Evolutionary conservation across 179 eudicot genomes (phyloP).

Genomic region (Corrigiola litoralis): DNA sequence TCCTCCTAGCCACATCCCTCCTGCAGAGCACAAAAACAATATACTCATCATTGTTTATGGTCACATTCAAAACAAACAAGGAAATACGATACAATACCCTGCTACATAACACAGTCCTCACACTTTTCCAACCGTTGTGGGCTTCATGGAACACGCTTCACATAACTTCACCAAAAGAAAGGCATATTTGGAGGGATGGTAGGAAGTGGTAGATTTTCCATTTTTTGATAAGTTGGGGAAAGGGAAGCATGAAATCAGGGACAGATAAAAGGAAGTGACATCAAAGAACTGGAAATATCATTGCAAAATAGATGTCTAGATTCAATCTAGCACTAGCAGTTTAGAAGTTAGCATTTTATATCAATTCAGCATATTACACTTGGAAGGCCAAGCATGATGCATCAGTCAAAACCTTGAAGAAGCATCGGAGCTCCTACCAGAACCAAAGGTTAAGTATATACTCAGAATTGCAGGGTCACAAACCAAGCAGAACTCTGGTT

Average conservation of each 20-base stretch:
- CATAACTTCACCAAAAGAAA: too few relatives aligned
- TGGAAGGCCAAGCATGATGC: not conserved
- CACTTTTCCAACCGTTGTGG: too few relatives aligned
- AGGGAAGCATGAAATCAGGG: not conserved
- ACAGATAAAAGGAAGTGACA: not conserved
- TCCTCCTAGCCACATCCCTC: slow-evolving; percentile 38
- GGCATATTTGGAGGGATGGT: too few relatives aligned
- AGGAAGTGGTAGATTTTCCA: too few relatives aligned
- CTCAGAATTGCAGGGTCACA: not conserved
- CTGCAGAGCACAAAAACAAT: slow-evolving; percentile 24
- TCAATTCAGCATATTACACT: not conserved
- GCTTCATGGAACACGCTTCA: too few relatives aligned
- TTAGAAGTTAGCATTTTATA: not conserved
- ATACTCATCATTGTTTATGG: too few relatives aligned
- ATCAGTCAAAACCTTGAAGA: not conserved
- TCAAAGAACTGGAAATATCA: not conserved
- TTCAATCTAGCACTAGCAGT: not conserved
- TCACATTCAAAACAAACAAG: too few relatives aligned
- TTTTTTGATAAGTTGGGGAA: not conserved
- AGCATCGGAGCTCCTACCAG: not conserved
- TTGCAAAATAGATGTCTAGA: not conserved
- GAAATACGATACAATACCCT: too few relatives aligned
- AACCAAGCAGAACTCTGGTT: not conserved
- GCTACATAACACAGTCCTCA: too few relatives aligned
- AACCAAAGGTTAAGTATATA: not conserved